Evolutionary conservation across 1,139 yeast genomes (phyloP).

Genomic region (Debaryomyces nepalensis): DNA sequence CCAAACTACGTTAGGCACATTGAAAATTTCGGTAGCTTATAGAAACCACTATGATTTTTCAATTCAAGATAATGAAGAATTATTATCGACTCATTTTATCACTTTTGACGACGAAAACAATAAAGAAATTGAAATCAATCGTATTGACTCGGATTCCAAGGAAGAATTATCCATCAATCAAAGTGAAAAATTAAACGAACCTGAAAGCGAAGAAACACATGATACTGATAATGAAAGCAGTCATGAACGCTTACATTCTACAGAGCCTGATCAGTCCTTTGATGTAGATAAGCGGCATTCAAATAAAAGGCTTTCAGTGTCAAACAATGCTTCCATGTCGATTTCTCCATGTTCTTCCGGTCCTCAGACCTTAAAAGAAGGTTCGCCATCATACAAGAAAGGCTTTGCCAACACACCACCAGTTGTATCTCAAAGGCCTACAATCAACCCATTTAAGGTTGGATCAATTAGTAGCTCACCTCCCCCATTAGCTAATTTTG

Average conservation of each 20-base stretch:
- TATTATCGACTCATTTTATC: conserved; percentile 62
- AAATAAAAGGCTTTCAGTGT: conserved; percentile 19
- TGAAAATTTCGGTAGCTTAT: conserved; percentile 78
- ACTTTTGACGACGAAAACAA: conserved; percentile 40
- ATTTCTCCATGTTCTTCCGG: conserved; percentile 37
- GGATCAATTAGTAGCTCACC: conserved; percentile 62
- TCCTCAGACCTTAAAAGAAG: conserved; percentile 13
- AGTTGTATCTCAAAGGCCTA: conserved; percentile 31
- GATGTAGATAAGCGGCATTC: neutral
- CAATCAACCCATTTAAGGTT: conserved; percentile 62
- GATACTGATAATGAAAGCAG: conserved; percentile 5
- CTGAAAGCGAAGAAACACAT: conserved; percentile 6
- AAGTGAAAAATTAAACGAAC: conserved; percentile 4
- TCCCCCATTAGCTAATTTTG: conserved; percentile 33
- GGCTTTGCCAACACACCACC: conserved; percentile 23
- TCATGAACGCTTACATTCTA: conserved; percentile 1
- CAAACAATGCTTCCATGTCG: conserved; percentile 28
- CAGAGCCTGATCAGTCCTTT: conserved; percentile 3
- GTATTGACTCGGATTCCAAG: conserved; percentile 5
- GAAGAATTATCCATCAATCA: conserved; percentile 3
- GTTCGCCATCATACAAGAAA: conserved; percentile 19
- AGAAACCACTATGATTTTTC: conserved; percentile 72
- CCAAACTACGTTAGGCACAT: conserved; percentile 72
- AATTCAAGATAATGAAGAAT: conserved; percentile 67
- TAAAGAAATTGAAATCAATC: neutral